phyloP scores from a whole-genome alignment of 768 basidiomycete species.

The Leucosporidium scottii region DNA sequence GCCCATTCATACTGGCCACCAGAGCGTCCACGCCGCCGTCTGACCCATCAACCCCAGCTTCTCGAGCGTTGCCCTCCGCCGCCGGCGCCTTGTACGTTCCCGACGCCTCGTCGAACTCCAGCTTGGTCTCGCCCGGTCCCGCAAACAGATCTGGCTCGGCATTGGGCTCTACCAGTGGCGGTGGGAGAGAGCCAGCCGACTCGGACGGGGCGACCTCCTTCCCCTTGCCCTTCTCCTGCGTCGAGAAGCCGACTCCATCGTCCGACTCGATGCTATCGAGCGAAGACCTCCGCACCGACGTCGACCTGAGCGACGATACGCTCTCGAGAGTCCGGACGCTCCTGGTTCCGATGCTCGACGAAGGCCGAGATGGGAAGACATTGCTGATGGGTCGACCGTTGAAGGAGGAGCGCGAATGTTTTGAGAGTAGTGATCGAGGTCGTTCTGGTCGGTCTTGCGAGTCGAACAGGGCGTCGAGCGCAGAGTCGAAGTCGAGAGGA shows the following conservation, averaged over 20 bases:
- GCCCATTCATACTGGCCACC: neutral
- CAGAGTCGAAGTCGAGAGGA: neutral
- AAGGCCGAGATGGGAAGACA: neutral
- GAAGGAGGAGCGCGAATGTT: too few species aligned
- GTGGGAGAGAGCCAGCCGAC: neutral
- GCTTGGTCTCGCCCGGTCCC: neutral
- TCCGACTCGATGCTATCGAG: too few species aligned
- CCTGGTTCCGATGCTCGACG: neutral
- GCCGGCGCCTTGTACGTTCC: neutral
- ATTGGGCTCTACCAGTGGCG: neutral
- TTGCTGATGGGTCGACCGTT: constrained; percentile 1
- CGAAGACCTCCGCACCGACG: neutral
- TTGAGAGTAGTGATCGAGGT: neutral
- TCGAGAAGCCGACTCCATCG: too few species aligned
- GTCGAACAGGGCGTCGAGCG: neutral
- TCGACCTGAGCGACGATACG: neutral
- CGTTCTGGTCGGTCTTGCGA: neutral
- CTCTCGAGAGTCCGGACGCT: neutral
- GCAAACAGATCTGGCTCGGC: neutral
- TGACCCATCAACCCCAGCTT: neutral
- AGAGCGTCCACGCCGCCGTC: constrained; percentile 7
- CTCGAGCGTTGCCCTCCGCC: neutral
- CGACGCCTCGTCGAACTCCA: neutral
- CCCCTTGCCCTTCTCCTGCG: too few species aligned
- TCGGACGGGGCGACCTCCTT: neutral